phyloP scores from a whole-genome alignment of 176 grass and related monocot species.

The Cenchrus purpureus region DNA sequence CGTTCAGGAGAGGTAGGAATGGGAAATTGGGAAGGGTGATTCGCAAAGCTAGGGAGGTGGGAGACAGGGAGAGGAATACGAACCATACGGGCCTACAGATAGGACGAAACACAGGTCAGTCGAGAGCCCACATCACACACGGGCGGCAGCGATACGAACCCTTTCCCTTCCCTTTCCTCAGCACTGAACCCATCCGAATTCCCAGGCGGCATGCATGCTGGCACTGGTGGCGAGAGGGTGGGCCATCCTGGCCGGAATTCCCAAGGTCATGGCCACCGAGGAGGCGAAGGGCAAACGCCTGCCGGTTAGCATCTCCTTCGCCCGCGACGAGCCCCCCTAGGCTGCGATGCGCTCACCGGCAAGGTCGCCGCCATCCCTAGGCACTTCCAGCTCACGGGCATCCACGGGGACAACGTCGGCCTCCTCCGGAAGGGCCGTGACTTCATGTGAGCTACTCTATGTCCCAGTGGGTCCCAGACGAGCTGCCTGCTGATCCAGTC shows the following conservation, averaged over 20 bases:
- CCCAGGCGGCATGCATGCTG: too few relatives aligned
- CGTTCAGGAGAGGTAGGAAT: too few relatives aligned
- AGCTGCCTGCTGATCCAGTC: not conserved
- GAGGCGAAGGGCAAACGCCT: not conserved
- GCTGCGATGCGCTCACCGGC: constrained; percentile 14
- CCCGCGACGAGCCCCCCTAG: not conserved
- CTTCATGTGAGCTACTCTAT: not conserved
- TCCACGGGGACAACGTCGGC: not conserved
- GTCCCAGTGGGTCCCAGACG: not conserved
- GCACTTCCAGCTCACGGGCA: not conserved
- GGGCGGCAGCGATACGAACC: too few relatives aligned
- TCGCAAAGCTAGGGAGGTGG: too few relatives aligned
- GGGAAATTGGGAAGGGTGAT: too few relatives aligned
- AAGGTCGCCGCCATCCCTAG: not conserved
- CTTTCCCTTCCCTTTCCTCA: too few relatives aligned
- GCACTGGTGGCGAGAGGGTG: too few relatives aligned
- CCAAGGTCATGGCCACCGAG: not conserved
- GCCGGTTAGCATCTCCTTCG: constrained; percentile 6
- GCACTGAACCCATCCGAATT: too few relatives aligned
- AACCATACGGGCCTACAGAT: too few relatives aligned
- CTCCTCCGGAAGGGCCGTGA: not conserved
- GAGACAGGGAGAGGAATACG: too few relatives aligned
- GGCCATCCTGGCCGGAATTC: not conserved
- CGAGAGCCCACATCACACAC: too few relatives aligned
- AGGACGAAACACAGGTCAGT: too few relatives aligned